These are phyloP conservation scores for Tephrocybe sp. DNA, from an alignment of 768 basidiomycete species.

Conservation along the genomic window DNA sequence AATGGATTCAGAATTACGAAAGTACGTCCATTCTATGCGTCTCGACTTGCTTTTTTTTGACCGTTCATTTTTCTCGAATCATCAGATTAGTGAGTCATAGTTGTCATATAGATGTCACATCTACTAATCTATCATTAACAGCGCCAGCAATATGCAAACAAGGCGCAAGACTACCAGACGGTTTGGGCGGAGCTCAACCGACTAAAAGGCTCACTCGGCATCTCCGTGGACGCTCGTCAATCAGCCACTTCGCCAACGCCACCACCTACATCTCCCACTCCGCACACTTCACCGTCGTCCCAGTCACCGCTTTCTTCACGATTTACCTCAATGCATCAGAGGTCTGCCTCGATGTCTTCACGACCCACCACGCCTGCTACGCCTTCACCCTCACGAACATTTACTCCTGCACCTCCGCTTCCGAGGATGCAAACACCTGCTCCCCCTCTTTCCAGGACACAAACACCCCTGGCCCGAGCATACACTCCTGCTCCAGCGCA, in stretches of 20 bases:
- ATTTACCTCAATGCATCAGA: conserved; percentile 49
- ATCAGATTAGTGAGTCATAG: conserved; percentile 59
- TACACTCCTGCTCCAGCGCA: conserved; percentile 43
- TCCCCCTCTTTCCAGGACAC: conserved; percentile 23
- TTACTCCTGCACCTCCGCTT: conserved; percentile 34
- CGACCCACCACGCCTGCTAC: conserved; percentile 46
- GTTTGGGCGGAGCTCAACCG: conserved; percentile 66
- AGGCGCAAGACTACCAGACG: conserved; percentile 68
- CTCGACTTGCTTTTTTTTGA: conserved; percentile 18
- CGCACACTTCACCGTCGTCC: conserved; percentile 30
- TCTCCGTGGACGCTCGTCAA: conserved; percentile 29
- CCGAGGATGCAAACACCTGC: conserved; percentile 33
- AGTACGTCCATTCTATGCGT: conserved; percentile 42
- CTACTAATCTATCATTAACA: conserved; percentile 25
- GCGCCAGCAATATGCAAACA: conserved; percentile 62
- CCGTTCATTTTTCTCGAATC: conserved; percentile 15
- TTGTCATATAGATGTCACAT: background rate
- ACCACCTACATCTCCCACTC: conserved; percentile 36
- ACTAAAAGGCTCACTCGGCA: conserved; percentile 42
- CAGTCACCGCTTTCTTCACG: conserved; percentile 45
- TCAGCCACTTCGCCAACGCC: conserved; percentile 31
- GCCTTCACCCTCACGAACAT: conserved; percentile 36
- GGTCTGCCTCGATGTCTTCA: conserved; percentile 55
- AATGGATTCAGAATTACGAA: conserved; percentile 68
- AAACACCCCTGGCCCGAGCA: conserved; percentile 24